Evolutionary conservation across 352 stramenopile genomes (phyloP).

Genomic region (Globisporangium abappressorium): DNA sequence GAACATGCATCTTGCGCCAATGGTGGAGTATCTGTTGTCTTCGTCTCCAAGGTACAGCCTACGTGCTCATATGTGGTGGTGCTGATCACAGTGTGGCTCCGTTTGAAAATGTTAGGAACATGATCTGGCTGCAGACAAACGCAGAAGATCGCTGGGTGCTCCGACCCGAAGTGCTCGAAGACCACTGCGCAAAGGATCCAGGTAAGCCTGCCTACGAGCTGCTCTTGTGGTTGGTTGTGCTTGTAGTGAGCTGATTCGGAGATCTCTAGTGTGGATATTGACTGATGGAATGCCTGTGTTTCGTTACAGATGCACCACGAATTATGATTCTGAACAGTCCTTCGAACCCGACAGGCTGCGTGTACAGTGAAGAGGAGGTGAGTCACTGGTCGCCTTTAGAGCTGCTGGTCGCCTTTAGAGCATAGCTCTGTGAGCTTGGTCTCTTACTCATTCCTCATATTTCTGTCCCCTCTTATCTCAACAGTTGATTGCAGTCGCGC

Average conservation of each 20-base stretch:
- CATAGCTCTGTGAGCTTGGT: neutral
- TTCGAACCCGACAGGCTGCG: conserved; percentile 82
- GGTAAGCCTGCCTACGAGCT: conserved; percentile 22
- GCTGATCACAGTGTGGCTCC: conserved; percentile 3
- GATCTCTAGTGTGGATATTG: neutral
- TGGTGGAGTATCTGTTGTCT: neutral
- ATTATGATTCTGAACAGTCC: conserved; percentile 88
- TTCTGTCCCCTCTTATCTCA: neutral
- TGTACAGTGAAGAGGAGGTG: conserved; percentile 78
- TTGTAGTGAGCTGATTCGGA: neutral
- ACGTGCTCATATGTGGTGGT: conserved; percentile 11
- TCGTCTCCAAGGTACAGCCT: neutral
- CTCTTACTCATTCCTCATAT: neutral
- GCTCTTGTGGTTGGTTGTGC: neutral
- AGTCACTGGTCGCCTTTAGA: neutral
- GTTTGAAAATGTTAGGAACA: conserved; percentile 51
- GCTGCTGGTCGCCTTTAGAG: neutral
- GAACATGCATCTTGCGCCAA: too few relatives aligned
- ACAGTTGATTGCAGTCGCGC: conserved; percentile 50
- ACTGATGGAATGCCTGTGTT: neutral
- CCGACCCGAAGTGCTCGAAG: conserved; percentile 76
- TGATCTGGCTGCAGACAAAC: conserved; percentile 85
- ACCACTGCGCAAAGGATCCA: conserved; percentile 73
- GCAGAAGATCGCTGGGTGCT: conserved; percentile 80
- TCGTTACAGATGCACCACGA: conserved; percentile 55